These are phyloP conservation scores for Tolypocladium inflatum DNA, from an alignment of 2,329 filamentous ascomycete genomes.

Conservation along the genomic window DNA sequence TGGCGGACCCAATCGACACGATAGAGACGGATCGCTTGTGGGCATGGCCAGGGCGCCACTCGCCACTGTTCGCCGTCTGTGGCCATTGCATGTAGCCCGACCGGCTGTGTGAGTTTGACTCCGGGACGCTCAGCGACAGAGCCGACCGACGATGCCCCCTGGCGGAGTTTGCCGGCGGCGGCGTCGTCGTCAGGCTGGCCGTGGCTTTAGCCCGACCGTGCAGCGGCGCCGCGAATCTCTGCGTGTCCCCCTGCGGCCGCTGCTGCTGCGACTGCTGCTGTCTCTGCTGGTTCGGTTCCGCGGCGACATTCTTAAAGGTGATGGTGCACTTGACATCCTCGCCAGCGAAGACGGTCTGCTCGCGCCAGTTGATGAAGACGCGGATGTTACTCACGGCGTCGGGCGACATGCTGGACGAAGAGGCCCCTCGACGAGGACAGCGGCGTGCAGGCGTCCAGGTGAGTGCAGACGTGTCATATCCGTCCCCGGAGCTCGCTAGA, in stretches of 20 bases:
- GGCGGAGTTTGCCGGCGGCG: slow-evolving; percentile 26
- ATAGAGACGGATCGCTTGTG: slow-evolving; percentile 76
- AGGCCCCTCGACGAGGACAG: slow-evolving; percentile 19
- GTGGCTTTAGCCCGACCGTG: slow-evolving; percentile 30
- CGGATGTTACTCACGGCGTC: slow-evolving; percentile 62
- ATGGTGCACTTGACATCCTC: slow-evolving; percentile 94
- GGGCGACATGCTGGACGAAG: slow-evolving; percentile 34
- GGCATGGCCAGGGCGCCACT: slow-evolving; percentile 36
- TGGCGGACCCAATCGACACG: slow-evolving; percentile 60
- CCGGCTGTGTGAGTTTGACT: slow-evolving; percentile 32
- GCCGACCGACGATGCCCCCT: slow-evolving; percentile 55
- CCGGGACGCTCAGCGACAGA: slow-evolving; percentile 51
- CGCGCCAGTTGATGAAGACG: slow-evolving; percentile 91
- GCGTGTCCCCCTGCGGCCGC: slow-evolving; percentile 18
- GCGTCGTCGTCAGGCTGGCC: slow-evolving; percentile 36
- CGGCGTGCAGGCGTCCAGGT: slow-evolving; percentile 14
- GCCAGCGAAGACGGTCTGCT: slow-evolving; percentile 90
- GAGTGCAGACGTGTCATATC: slow-evolving; percentile 20
- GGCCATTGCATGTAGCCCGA: slow-evolving; percentile 40
- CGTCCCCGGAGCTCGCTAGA: slow-evolving; percentile 7
- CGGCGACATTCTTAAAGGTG: slow-evolving; percentile 81
- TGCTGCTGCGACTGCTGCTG: slow-evolving; percentile 14
- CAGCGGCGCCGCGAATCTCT: slow-evolving; percentile 32
- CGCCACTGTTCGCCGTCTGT: slow-evolving; percentile 17
- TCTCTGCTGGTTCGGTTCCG: slow-evolving; percentile 27